Evolutionary conservation across 1,284 basidiomycete genomes (phyloP).

Genomic region (Cutaneotrichosporon cavernicola): DNA sequence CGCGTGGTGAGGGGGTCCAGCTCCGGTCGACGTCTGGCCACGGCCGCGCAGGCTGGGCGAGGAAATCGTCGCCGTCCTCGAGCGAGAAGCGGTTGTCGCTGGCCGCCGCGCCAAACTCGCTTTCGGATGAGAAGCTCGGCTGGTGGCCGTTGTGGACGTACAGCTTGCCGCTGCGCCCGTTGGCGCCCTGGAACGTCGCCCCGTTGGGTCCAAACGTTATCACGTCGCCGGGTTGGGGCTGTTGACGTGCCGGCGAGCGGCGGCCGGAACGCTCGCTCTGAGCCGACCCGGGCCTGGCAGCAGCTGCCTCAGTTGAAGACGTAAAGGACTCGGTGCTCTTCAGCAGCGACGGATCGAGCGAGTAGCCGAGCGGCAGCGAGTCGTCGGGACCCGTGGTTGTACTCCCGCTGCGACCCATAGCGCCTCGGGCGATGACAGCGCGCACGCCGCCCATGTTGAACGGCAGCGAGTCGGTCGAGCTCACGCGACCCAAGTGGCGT

Average conservation of each 20-base stretch:
- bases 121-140: constrained; percentile 25
- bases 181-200: neutral
- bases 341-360: neutral
- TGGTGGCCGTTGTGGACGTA: constrained; percentile 22
- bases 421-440: constrained; percentile 17
- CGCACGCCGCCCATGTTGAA: constrained; percentile 12
- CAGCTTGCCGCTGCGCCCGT: constrained; percentile 10
- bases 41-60: constrained; percentile 15
- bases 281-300: constrained; percentile 8
- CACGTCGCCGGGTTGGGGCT: constrained; percentile 8
- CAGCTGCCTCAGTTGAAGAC: neutral
- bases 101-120: constrained; percentile 27
- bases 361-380: constrained; percentile 1
- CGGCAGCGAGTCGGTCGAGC: constrained; percentile 18
- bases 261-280: constrained; percentile 8
- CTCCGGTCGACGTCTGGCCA: constrained; percentile 19
- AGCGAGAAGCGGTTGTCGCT: constrained; percentile 31
- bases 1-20: constrained; percentile 21
- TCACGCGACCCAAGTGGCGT: constrained; percentile 11
- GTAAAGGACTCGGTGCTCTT: constrained; percentile 11
- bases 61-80: constrained; percentile 26
- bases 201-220: constrained; percentile 4
- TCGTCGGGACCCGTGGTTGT: constrained; percentile 6
- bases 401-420: constrained; percentile 15
- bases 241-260: neutral